Evolutionary conservation across 345 rosid species (phyloP).

Genomic region (Euphorbia lathyris): DNA sequence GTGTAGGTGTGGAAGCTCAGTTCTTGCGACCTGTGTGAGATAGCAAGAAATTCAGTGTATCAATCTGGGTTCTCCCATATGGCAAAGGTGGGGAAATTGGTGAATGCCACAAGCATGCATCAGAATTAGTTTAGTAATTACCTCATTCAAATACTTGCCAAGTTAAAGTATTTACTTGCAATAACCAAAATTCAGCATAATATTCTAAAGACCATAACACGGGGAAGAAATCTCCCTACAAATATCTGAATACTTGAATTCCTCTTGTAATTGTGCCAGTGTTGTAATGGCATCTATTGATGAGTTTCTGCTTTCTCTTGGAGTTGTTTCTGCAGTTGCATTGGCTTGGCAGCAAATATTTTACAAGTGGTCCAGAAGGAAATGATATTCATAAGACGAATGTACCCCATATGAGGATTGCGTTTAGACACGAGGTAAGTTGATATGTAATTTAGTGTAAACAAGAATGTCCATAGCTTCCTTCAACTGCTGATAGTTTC

Average conservation of each 20-base stretch:
- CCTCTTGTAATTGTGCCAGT: background rate
- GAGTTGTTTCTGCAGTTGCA: constrained; percentile 29
- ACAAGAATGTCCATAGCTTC: background rate
- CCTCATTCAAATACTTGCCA: background rate
- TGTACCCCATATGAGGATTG: constrained; percentile 40
- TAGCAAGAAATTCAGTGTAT: constrained; percentile 53
- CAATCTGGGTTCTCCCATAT: constrained; percentile 48
- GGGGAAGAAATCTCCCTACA: background rate
- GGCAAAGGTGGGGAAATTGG: constrained; percentile 34
- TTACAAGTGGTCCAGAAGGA: constrained; percentile 41
- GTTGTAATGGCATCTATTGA: background rate
- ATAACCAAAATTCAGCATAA: background rate
- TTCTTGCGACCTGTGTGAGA: constrained; percentile 56
- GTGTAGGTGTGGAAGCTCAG: constrained; percentile 54
- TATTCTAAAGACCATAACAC: background rate
- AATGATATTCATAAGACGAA: constrained; percentile 51
- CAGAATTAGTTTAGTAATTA: background rate
- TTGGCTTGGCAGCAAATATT: constrained; percentile 48
- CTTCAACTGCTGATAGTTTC: constrained; percentile 6
- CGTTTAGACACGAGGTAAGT: constrained; percentile 41
- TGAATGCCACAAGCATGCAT: background rate
- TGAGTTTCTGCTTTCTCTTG: background rate
- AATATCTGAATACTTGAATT: no score
- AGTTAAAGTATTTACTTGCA: background rate
- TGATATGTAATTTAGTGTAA: background rate